Conservation (phyloP, 2,329 filamentous ascomycete genomes). For the Tothia fuscella region DNA sequence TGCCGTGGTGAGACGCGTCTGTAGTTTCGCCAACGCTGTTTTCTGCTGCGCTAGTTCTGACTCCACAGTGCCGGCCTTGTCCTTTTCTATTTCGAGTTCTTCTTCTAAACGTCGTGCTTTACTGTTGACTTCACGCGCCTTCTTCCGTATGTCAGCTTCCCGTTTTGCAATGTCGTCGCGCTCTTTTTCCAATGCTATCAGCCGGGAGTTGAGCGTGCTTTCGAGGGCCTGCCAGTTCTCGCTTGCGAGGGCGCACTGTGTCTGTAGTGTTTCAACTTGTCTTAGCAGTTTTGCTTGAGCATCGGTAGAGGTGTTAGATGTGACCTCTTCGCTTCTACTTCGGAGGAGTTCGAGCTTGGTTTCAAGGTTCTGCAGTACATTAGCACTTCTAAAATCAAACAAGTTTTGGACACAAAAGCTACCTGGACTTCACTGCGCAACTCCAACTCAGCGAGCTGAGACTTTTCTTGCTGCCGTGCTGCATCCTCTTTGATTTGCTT, state of each 20-base stretch:
- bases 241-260: slow-evolving; percentile 84
- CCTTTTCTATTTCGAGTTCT: slow-evolving; percentile 62
- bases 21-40: slow-evolving; percentile 48
- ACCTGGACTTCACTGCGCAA: slow-evolving; percentile 62
- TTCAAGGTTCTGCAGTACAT: slow-evolving; percentile 58
- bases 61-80: slow-evolving; percentile 50
- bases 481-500: slow-evolving; percentile 61
- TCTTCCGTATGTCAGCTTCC: slow-evolving; percentile 79
- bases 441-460: slow-evolving; percentile 59
- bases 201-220: slow-evolving; percentile 64
- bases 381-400: too few relatives aligned
- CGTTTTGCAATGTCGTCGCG: slow-evolving; percentile 72
- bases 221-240: slow-evolving; percentile 98
- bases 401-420: slow-evolving; percentile 13
- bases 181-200: slow-evolving; percentile 75
- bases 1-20: slow-evolving; percentile 50
- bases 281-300: slow-evolving; percentile 80
- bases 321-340: slow-evolving; percentile 74
- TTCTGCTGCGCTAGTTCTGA: slow-evolving; percentile 51
- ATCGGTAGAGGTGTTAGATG: slow-evolving; percentile 69
- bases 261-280: slow-evolving; percentile 91
- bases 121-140: slow-evolving; percentile 69
- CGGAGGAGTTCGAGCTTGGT: slow-evolving; percentile 83
- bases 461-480: slow-evolving; percentile 58
- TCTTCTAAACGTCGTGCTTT: slow-evolving; percentile 63